phyloP scores from a whole-genome alignment of 108 stramenopile species.

The Fragilariopsis cylindrus region DNA sequence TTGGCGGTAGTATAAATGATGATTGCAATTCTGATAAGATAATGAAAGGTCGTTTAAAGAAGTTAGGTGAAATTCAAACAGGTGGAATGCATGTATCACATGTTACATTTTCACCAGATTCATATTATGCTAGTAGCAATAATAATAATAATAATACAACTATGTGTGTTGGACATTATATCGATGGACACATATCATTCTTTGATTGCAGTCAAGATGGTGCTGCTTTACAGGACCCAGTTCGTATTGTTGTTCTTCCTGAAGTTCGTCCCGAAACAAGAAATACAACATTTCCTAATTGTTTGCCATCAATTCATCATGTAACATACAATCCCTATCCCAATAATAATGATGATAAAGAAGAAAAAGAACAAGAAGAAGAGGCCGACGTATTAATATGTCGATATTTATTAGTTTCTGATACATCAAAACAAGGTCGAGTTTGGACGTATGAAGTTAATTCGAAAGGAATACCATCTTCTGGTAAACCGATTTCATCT shows the following conservation, averaged over 20 bases:
- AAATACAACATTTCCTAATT: slow-evolving; percentile 15
- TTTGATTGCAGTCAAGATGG: slow-evolving; percentile 30
- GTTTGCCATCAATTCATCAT: slow-evolving; percentile 29
- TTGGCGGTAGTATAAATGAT: neutral
- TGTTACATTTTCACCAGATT: slow-evolving; percentile 31
- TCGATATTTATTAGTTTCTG: slow-evolving; percentile 19
- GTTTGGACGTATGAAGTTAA: slow-evolving; percentile 29
- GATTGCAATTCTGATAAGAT: neutral
- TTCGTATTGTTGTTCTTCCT: slow-evolving; percentile 17
- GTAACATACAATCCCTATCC: slow-evolving; percentile 23
- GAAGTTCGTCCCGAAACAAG: slow-evolving; percentile 26
- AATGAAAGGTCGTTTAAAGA: slow-evolving; percentile 14
- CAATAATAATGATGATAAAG: neutral
- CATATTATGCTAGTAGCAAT: neutral
- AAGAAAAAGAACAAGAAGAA: neutral
- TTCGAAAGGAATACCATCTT: slow-evolving; percentile 18
- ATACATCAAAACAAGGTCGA: slow-evolving; percentile 26
- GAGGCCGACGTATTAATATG: neutral
- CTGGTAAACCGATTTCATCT: slow-evolving; percentile 12
- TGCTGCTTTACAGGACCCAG: slow-evolving; percentile 7
- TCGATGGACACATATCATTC: slow-evolving; percentile 27
- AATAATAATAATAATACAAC: neutral
- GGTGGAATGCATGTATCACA: slow-evolving; percentile 22
- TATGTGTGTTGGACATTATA: slow-evolving; percentile 21
- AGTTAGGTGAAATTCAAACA: slow-evolving; percentile 12